phyloP scores from a whole-genome alignment of 495 filamentous ascomycete species.

The Bombardia bombarda region DNA sequence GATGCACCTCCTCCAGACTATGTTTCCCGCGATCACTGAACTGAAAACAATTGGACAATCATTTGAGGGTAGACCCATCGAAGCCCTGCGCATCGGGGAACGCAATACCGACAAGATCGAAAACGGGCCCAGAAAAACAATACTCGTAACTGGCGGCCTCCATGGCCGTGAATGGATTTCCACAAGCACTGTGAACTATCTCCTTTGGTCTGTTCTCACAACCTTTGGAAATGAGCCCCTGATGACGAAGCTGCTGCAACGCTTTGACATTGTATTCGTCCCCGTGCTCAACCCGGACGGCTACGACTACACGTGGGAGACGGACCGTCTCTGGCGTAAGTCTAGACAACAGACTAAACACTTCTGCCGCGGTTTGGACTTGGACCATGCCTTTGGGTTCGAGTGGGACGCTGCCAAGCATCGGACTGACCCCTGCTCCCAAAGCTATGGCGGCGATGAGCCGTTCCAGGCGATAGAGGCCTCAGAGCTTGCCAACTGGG shows the following conservation, averaged over 20 bases:
- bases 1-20: slow-evolving; percentile 81
- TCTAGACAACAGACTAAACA: slow-evolving; percentile 79
- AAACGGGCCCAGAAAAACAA: slow-evolving; percentile 51
- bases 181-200: slow-evolving; percentile 81
- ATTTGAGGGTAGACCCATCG: slow-evolving; percentile 80
- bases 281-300: slow-evolving; percentile 91
- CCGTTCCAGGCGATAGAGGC: slow-evolving; percentile 84
- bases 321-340: slow-evolving; percentile 91
- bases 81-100: slow-evolving; percentile 71
- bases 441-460: slow-evolving; percentile 76
- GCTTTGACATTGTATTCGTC: slow-evolving; percentile 79
- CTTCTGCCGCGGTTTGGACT: slow-evolving; percentile 80
- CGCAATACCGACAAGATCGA: slow-evolving; percentile 33
- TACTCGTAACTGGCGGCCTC: slow-evolving; percentile 75
- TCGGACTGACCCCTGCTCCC: slow-evolving; percentile 78
- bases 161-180: slow-evolving; percentile 97
- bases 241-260: slow-evolving; percentile 67
- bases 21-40: slow-evolving; percentile 74
- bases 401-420: slow-evolving; percentile 67
- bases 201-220: slow-evolving; percentile 83
- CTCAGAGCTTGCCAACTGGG: slow-evolving; percentile 70
- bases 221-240: slow-evolving; percentile 59
- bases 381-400: slow-evolving; percentile 79
- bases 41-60: slow-evolving; percentile 70
- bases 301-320: slow-evolving; percentile 88